Conservation (phyloP, 164 flowering plant species). For the Stephania yunnanensis region DNA sequence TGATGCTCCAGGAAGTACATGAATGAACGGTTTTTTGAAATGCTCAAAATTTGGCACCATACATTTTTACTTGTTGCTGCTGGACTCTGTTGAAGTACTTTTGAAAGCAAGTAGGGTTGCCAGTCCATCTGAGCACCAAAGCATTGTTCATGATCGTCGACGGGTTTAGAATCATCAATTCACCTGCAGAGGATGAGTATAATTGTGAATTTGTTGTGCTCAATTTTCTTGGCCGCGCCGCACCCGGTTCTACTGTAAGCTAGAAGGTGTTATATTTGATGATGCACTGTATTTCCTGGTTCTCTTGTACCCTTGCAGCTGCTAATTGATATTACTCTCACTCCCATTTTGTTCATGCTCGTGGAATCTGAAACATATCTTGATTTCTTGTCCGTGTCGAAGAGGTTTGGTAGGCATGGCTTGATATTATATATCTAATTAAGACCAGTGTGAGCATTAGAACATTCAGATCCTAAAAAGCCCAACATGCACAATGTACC, state of each 20-base stretch:
- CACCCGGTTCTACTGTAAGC: not conserved
- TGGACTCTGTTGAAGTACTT: not conserved
- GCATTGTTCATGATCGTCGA: not conserved
- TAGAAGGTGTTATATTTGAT: not conserved
- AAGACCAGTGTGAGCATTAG: too few relatives aligned
- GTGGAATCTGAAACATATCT: not conserved
- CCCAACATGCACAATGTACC: too few relatives aligned
- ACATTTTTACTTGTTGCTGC: not conserved
- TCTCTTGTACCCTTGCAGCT: not conserved
- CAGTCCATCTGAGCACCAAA: not conserved
- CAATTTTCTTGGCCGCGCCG: not conserved
- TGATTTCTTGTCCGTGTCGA: not conserved
- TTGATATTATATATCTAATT: too few relatives aligned
- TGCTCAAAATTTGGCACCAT: not conserved
- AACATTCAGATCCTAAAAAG: too few relatives aligned
- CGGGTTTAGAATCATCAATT: not conserved
- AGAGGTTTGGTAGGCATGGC: not conserved
- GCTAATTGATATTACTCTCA: not conserved
- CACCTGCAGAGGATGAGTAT: not conserved
- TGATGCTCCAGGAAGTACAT: constrained; percentile 62
- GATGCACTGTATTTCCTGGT: not conserved
- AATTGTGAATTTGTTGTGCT: not conserved
- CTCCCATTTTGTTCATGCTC: not conserved
- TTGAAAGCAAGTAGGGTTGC: not conserved
- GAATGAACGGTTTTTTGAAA: constrained; percentile 10